phyloP scores from a whole-genome alignment of 2,329 filamentous ascomycete species.

The Colletotrichum magnum region DNA sequence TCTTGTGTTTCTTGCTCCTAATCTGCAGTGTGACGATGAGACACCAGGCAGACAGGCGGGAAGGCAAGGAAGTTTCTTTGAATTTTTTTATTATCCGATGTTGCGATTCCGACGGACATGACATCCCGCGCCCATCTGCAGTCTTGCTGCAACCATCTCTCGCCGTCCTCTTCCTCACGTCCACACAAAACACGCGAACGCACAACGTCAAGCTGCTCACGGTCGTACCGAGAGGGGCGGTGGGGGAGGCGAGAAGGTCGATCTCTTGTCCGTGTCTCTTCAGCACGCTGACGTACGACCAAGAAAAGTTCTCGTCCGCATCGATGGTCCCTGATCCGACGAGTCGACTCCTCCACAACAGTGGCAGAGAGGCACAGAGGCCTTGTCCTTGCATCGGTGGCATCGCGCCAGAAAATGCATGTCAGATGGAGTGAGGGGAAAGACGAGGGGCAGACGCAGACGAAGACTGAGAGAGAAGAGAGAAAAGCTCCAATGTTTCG shows the following conservation, averaged over 20 bases:
- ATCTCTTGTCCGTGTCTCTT: conserved; percentile 9
- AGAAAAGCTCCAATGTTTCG: conserved; percentile 22
- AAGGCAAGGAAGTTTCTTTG: too few relatives aligned
- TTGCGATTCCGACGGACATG: neutral
- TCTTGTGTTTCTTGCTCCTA: conserved; percentile 6
- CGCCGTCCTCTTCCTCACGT: neutral
- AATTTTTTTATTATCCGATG: conserved; percentile 3
- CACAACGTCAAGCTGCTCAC: neutral
- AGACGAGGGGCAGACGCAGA: neutral
- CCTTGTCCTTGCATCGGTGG: conserved; percentile 33
- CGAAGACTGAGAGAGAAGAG: conserved; percentile 8
- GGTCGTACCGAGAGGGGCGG: conserved; percentile 4
- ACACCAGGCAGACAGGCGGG: neutral
- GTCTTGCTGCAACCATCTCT: too few relatives aligned
- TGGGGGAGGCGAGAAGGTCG: neutral
- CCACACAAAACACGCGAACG: neutral
- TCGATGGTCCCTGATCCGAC: neutral
- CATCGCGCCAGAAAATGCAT: conserved; percentile 28
- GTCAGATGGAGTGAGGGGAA: conserved; percentile 23
- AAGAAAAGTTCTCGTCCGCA: conserved; percentile 14
- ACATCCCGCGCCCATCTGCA: neutral
- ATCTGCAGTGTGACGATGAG: conserved; percentile 21
- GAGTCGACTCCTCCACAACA: neutral
- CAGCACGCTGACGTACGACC: conserved; percentile 5
- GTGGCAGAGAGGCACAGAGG: neutral